phyloP scores from a whole-genome alignment of 139 green algal genomes.

The Dunaliella sp. region DNA sequence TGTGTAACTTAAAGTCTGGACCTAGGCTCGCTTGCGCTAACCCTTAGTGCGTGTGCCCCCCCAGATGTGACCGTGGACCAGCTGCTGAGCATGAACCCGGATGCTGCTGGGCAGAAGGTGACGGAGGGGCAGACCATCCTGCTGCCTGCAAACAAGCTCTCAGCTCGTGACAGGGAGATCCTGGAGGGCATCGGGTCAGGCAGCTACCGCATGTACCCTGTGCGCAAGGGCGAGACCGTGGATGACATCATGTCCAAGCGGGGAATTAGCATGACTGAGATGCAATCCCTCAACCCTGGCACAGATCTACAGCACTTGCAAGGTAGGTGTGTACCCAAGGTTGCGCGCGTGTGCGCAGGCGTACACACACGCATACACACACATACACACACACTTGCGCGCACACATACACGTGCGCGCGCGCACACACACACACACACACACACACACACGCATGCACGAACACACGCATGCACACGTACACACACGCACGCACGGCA shows the following conservation, averaged over 20 bases:
- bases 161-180: slow-evolving; percentile 78
- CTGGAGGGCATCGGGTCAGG: slow-evolving; percentile 62
- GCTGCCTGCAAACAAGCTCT: slow-evolving; percentile 75
- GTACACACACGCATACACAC: not conserved
- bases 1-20: too few relatives aligned
- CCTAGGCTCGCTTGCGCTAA: too few relatives aligned
- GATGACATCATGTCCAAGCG: slow-evolving; percentile 74
- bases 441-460: slow-evolving; percentile 8
- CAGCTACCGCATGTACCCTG: slow-evolving; percentile 72
- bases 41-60: slow-evolving; percentile 6
- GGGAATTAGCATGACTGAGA: slow-evolving; percentile 66
- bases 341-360: not conserved
- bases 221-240: slow-evolving; percentile 72
- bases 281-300: slow-evolving; percentile 72
- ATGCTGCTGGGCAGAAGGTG: slow-evolving; percentile 35
- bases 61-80: slow-evolving; percentile 62
- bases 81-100: slow-evolving; percentile 64
- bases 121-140: slow-evolving; percentile 77
- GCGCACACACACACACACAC: slow-evolving; percentile 9
- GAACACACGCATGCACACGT: not conserved
- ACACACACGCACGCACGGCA: too few relatives aligned
- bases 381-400: not conserved
- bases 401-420: not conserved
- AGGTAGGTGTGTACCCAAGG: slow-evolving; percentile 27
- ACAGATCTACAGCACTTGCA: slow-evolving; percentile 64